Percentiles rank a stretch among this genome's conserved stretches.
Evolutionary conservation across 441 rosid species (phyloP).

Genomic region (Erodium trifolium): DNA sequence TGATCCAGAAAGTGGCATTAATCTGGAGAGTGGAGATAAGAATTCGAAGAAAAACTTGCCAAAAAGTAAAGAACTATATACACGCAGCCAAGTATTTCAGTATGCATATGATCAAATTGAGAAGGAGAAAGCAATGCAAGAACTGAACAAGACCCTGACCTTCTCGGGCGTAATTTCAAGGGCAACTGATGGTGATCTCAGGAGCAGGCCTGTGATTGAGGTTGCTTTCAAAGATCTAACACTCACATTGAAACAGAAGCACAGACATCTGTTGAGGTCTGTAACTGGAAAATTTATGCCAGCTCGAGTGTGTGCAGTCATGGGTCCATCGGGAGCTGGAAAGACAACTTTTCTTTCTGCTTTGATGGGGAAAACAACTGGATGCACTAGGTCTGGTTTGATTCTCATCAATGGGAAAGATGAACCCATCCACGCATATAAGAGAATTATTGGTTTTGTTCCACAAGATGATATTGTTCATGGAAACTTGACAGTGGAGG

Average conservation of each 20-base stretch:
- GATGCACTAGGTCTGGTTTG: constrained; percentile 59
- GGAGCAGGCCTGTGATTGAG: constrained; percentile 66
- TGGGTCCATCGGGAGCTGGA: constrained; percentile 99
- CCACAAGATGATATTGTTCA: constrained; percentile 99
- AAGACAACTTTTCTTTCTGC: constrained; percentile 95
- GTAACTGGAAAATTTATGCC: constrained; percentile 84
- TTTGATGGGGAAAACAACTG: constrained; percentile 73
- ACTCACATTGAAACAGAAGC: constrained; percentile 64
- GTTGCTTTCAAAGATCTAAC: constrained; percentile 72
- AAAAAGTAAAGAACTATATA: constrained; percentile 66
- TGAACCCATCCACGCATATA: constrained; percentile 72
- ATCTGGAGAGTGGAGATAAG: constrained; percentile 63
- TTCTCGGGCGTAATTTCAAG: constrained; percentile 86
- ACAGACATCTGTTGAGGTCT: constrained; percentile 71
- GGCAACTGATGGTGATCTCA: constrained; percentile 63
- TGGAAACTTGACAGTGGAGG: constrained; percentile 92
- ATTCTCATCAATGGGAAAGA: constrained; percentile 75
- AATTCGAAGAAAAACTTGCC: constrained; percentile 58
- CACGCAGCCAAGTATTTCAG: constrained; percentile 90
- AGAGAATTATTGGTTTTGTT: constrained; percentile 83
- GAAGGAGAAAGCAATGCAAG: constrained; percentile 82
- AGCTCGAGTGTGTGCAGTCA: constrained; percentile 92
- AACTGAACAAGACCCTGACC: constrained; percentile 71
- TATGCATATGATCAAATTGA: constrained; percentile 92
- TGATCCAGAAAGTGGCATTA: constrained; percentile 70